Evolutionary conservation across 73 alveolate genomes (phyloP).

Genomic region (Symbiodinium pilosum): DNA sequence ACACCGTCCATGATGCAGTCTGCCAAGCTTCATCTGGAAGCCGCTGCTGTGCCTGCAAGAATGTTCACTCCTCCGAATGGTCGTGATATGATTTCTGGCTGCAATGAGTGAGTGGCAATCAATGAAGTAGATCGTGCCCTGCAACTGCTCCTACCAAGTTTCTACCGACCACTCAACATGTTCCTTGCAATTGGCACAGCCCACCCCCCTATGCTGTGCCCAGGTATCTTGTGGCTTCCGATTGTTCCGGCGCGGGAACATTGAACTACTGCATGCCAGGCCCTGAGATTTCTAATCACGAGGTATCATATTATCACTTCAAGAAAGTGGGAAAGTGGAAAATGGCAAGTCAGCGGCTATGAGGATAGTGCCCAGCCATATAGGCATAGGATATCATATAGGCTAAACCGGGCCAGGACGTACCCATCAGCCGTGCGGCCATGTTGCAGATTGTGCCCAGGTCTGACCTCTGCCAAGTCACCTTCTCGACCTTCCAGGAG

Average conservation of each 20-base stretch:
- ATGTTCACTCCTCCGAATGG: not conserved
- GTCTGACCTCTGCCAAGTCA: not conserved
- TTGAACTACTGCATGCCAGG: conserved; percentile 10
- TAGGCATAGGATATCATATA: no score
- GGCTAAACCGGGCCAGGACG: not conserved
- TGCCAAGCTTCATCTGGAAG: not conserved
- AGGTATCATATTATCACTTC: not conserved
- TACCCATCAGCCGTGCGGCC: no score
- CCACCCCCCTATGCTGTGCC: not conserved
- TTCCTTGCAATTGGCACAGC: not conserved
- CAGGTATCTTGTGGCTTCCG: conserved; percentile 31
- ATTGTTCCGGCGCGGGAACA: conserved; percentile 45
- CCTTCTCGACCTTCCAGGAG: conserved; percentile 20
- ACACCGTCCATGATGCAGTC: not conserved
- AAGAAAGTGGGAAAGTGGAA: no score
- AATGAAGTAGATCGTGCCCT: not conserved
- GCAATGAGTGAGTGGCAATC: not conserved
- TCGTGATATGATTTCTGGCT: not conserved
- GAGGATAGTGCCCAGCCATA: not conserved
- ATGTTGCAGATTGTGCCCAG: not conserved
- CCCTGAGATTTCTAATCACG: not conserved
- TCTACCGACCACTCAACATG: not conserved
- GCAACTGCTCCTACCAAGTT: not conserved
- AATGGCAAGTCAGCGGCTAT: not conserved
- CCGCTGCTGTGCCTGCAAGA: not conserved